Conservation (phyloP, 352 stramenopile genomes). For the Phytophthora sansomeana region DNA sequence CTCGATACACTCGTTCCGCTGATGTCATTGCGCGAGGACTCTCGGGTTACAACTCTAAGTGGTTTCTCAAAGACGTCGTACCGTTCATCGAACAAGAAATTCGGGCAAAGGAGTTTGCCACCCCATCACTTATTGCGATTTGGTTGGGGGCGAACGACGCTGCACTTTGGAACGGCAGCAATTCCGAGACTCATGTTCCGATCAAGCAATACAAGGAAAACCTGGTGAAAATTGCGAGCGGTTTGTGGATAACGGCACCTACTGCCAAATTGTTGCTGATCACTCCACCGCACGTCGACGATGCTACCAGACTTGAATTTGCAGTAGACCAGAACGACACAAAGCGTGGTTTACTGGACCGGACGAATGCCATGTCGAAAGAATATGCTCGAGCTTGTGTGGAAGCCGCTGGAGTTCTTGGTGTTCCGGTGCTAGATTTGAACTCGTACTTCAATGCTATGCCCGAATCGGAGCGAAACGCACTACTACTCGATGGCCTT, state of each 20-base stretch:
- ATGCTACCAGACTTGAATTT: constrained; percentile 23
- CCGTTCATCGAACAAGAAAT: constrained; percentile 27
- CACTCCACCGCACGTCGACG: constrained; percentile 32
- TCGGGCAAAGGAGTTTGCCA: constrained; percentile 13
- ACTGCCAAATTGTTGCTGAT: constrained; percentile 51
- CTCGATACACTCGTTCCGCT: constrained; percentile 39
- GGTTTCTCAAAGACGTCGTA: constrained; percentile 44
- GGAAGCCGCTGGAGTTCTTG: constrained; percentile 28
- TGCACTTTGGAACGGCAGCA: constrained; percentile 21
- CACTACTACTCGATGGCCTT: constrained; percentile 47
- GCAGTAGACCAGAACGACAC: constrained; percentile 34
- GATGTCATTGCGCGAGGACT: constrained; percentile 55
- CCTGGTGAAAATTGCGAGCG: constrained; percentile 18
- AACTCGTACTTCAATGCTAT: constrained; percentile 57
- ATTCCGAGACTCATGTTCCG: constrained; percentile 24
- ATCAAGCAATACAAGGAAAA: constrained; percentile 28
- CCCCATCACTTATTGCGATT: constrained; percentile 27
- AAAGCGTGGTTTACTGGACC: constrained; percentile 11
- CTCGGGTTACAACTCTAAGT: constrained; percentile 53
- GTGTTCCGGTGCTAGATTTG: constrained; percentile 51
- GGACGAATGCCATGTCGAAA: constrained; percentile 28
- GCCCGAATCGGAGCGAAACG: constrained; percentile 35
- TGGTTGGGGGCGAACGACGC: constrained; percentile 38
- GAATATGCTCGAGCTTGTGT: constrained; percentile 53
- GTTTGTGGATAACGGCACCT: constrained; percentile 16